phyloP scores from a whole-genome alignment of 257 asterid species.

The Mentha longifolia region DNA sequence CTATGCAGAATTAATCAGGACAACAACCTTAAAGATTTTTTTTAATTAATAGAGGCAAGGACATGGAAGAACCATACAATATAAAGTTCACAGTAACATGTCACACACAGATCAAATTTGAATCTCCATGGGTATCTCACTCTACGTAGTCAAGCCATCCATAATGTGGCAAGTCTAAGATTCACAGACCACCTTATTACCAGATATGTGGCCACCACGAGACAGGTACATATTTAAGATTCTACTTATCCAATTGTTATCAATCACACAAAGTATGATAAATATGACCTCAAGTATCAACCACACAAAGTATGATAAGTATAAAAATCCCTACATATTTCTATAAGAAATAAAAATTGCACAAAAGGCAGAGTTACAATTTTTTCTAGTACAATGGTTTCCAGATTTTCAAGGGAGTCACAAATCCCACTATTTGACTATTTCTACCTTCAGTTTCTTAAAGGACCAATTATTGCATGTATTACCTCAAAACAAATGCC shows the following conservation, averaged over 20 bases:
- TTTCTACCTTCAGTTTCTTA: neutral
- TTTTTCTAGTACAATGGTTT: neutral
- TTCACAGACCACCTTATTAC: no score
- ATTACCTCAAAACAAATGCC: no score
- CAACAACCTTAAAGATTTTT: conserved; percentile 3
- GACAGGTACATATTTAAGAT: neutral
- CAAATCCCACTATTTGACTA: neutral
- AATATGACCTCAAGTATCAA: no score
- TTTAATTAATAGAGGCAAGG: neutral
- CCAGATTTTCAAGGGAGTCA: neutral
- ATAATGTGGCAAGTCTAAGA: conserved; percentile 23
- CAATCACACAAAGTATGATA: conserved; percentile 1
- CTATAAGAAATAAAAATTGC: neutral
- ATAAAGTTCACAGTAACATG: neutral
- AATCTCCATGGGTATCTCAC: conserved; percentile 1
- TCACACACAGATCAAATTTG: conserved; percentile 24
- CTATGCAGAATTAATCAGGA: neutral
- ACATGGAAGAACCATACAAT: neutral
- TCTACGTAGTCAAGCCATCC: conserved; percentile 6
- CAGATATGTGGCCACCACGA: no score
- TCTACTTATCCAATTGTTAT: neutral
- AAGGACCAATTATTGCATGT: neutral
- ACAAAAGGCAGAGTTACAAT: neutral
- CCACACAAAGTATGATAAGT: neutral
- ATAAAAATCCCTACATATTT: neutral